Conservation (phyloP, 257 asterid genomes). For the Fraxinus excelsior region DNA sequence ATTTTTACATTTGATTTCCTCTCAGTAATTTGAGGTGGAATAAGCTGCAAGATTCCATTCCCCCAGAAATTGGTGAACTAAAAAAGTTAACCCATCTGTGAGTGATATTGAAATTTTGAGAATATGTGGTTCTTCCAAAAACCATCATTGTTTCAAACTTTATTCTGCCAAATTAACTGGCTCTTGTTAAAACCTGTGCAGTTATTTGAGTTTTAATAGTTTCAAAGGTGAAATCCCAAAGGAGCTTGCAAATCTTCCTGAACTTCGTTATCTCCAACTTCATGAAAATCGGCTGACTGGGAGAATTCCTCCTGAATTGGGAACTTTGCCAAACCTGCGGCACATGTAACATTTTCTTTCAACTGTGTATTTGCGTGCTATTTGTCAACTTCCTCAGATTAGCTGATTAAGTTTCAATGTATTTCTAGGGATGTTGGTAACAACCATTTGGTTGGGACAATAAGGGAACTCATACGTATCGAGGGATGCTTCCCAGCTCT, state of each 20-base stretch:
- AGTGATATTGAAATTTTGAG: constrained; percentile 34
- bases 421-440: constrained; percentile 80
- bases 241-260: constrained; percentile 95
- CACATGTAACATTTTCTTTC: constrained; percentile 65
- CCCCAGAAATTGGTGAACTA: constrained; percentile 96
- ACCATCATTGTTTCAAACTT: background rate
- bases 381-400: constrained; percentile 8
- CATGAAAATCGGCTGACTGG: constrained; percentile 93
- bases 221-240: constrained; percentile 96
- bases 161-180: constrained; percentile 12
- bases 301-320: constrained; percentile 93
- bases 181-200: constrained; percentile 41
- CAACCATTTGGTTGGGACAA: constrained; percentile 91
- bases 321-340: constrained; percentile 73
- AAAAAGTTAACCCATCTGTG: constrained; percentile 96
- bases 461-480: constrained; percentile 86
- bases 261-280: constrained; percentile 87
- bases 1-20: background rate
- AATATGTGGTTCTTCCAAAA: constrained; percentile 14
- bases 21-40: constrained; percentile 96
- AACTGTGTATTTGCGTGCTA: constrained; percentile 15
- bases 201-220: constrained; percentile 90
- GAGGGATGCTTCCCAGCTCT: constrained; percentile 99
- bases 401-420: constrained; percentile 21
- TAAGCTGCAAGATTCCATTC: constrained; percentile 93